Conservation (phyloP, 2,329 filamentous ascomycete genomes). For the Colletotrichum abscissum region DNA sequence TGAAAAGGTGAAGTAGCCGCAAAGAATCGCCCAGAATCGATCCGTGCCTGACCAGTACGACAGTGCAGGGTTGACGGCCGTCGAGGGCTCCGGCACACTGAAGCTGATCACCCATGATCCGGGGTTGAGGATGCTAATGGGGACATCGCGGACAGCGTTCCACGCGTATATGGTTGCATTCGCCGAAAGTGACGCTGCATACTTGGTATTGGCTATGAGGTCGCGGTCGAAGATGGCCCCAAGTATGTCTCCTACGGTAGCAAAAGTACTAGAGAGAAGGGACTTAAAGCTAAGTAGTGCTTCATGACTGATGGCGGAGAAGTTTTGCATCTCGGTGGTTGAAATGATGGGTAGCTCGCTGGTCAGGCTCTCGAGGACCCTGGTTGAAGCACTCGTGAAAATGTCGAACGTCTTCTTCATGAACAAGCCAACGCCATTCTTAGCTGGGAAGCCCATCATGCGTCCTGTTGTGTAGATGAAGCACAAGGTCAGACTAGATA, state of each 20-base stretch:
- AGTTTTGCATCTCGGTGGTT: conserved; percentile 75
- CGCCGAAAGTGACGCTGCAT: conserved; percentile 37
- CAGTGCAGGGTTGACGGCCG: conserved; percentile 64
- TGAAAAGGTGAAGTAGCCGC: conserved; percentile 84
- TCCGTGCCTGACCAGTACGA: conserved; percentile 76
- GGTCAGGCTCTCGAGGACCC: conserved; percentile 62
- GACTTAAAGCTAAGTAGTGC: conserved; percentile 72
- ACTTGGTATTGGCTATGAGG: conserved; percentile 46
- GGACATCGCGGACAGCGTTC: conserved; percentile 45
- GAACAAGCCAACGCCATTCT: conserved; percentile 25
- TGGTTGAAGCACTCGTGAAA: conserved; percentile 54
- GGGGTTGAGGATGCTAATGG: conserved; percentile 55
- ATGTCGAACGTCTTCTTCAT: conserved; percentile 52
- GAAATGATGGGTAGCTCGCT: conserved; percentile 63
- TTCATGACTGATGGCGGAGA: conserved; percentile 80
- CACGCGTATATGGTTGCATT: conserved; percentile 38
- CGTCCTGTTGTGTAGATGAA: conserved; percentile 33
- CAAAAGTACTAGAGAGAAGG: conserved; percentile 56
- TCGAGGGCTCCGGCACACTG: conserved; percentile 51
- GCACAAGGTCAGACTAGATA: conserved; percentile 26
- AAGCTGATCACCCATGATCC: conserved; percentile 70
- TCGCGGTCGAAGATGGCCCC: conserved; percentile 59
- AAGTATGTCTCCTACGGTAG: conserved; percentile 50
- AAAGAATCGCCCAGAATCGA: conserved; percentile 76
- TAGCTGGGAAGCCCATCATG: conserved; percentile 30